Evolutionary conservation across 805 yeast species (phyloP), one percentile per base, ranked within the genome.

Genomic region (Jamesozyma jinghongensis): DNA sequence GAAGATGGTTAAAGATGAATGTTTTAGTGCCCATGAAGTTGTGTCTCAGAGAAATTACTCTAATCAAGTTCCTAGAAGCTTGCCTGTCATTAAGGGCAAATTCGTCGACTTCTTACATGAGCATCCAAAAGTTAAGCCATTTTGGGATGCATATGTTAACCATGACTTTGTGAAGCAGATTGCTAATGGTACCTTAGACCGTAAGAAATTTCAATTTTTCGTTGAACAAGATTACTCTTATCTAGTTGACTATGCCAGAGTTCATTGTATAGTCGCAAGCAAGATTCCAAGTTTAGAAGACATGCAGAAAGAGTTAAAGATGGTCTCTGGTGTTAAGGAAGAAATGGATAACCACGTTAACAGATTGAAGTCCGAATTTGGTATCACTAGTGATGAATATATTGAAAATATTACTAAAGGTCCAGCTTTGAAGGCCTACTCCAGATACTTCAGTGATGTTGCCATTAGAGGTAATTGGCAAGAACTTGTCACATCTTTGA

Each of bases 181-280:
- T 14, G 81, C 83, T 1, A 54, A 65, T 13, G 76, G 77, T 26
- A 53, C 70, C 3, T 63, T 85, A 25, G 68, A 72, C 3, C 59
- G 65, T 18, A 60, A 63, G 8, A 67, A 69, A 40, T 85, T 82
- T 57, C 62, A 70, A 34, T 71, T 72, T 50, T 80, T 66, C 46
- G 46, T 69, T 22, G 59, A 59, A 32, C 72, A 84, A 62, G 94
- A 85, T 61, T 80, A 76, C 62, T 70, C 75, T 31, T 85, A 84
- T 50, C 65, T 85, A 41, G 56, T 73, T n/a, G 79, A 76, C 46
- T 85, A 83, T 53, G 79, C 82, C 1, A 72, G 74, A 42, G 71
- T 82, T 10, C 84, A 80, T 51, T 73, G 77, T 10, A 57, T 77
- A 14, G 79, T 86, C 3, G 79, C 79, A 1, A 69, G 77, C 19